Conservation (phyloP, 2,329 filamentous ascomycete species). For the Diaporthe destruens region DNA sequence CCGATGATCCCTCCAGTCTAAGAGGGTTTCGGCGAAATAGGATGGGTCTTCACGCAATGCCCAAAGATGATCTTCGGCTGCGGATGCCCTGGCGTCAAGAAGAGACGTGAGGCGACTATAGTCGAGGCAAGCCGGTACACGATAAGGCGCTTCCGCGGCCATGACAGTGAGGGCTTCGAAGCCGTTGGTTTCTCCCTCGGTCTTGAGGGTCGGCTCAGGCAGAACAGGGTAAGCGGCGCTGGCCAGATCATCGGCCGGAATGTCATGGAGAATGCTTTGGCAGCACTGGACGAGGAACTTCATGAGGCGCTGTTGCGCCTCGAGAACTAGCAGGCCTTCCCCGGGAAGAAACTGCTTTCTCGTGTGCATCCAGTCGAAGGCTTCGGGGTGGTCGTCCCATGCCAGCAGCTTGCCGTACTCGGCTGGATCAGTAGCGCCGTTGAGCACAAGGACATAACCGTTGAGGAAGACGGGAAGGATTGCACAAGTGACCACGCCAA, state of each 20-base stretch:
- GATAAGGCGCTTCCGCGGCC: constrained; percentile 65
- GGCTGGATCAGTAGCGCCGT: constrained; percentile 45
- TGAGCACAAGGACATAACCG: constrained; percentile 51
- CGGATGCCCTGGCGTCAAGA: constrained; percentile 55
- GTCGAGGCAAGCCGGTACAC: constrained; percentile 60
- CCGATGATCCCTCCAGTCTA: constrained; percentile 61
- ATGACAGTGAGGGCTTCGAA: constrained; percentile 55
- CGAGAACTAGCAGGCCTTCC: constrained; percentile 62
- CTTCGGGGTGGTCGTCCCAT: constrained; percentile 53
- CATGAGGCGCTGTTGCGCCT: constrained; percentile 62
- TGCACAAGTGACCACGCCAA: constrained; percentile 47
- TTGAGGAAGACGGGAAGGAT: constrained; percentile 50
- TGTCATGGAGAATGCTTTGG: constrained; percentile 63
- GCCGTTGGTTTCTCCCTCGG: constrained; percentile 48
- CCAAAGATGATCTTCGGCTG: constrained; percentile 67
- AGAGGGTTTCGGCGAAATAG: constrained; percentile 63
- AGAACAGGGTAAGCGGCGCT: constrained; percentile 50
- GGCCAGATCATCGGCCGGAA: constrained; percentile 50
- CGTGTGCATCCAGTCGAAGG: constrained; percentile 53
- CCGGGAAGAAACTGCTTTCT: constrained; percentile 57
- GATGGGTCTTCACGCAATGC: constrained; percentile 68
- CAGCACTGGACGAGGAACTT: constrained; percentile 63
- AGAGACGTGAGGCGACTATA: constrained; percentile 58
- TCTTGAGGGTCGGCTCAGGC: constrained; percentile 53
- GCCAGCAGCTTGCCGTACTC: constrained; percentile 54